Evolutionary conservation across 768 basidiomycete genomes (phyloP), one percentile per base, ranked within the genome.

Genomic region (Gyrodon lividus): DNA sequence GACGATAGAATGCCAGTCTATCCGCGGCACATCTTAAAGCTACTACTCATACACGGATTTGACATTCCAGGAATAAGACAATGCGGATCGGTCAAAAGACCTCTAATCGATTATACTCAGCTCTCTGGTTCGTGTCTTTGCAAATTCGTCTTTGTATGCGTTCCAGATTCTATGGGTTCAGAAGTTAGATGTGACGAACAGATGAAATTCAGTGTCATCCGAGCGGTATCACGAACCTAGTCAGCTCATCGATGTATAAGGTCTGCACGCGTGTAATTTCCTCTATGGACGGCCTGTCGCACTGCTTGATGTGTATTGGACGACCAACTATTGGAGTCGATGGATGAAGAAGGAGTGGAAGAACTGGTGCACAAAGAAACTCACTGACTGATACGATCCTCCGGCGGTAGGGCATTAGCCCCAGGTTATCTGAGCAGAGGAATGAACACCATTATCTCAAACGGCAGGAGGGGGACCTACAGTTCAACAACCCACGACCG

Each of bases 361-460:
- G 28, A 42, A 35, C 6, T 14, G 5, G 20, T 13, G 26, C 2
- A 17, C 10, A 7, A 9, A 39, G 39, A 17, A 40, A 90, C 94
- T 81, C 64, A 95, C 94, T 85, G 59, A 98, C 97, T 52, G 91
- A 88, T n/a, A 98, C 89, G 53, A 99, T 98, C 35, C 86, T 87
- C 61, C 91, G 84, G 31, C 97, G 86, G 68, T 96, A 98, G 1
- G 97, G 97, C 85, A 99, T 87, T 52, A 99, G 70, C 2, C 97
- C 97, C 56, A 96, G 74, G 61, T 93, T 98, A 72, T 99, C 95
- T 96, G 61, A 3, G 2, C 13, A 46, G 10, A 38, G 5, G 16
- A 31, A 9, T 28, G 17, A 34, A 13, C 14, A 6, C 17, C 2
- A 4, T 28, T 45, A 12, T n/a, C 16, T 24, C 16, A 16, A 16